Percentiles rank a stretch among this genome's conserved stretches.
Evolutionary conservation across 2,329 filamentous ascomycete species (phyloP).

Genomic region (Cadophora sp.): DNA sequence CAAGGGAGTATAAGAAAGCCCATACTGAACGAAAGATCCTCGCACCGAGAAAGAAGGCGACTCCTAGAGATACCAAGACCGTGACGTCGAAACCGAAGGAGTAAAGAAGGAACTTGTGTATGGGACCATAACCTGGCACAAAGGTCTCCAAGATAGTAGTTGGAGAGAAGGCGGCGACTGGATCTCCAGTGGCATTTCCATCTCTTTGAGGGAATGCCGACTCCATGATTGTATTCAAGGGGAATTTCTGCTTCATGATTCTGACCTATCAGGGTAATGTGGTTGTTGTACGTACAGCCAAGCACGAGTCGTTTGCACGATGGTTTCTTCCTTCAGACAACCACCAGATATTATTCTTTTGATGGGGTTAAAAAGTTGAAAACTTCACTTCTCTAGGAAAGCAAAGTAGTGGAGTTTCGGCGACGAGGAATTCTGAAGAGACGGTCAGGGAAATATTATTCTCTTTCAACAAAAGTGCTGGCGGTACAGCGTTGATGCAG

Average conservation of each 20-base stretch:
- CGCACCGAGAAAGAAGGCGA: constrained; percentile 50
- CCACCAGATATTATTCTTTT: neutral
- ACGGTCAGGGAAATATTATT: neutral
- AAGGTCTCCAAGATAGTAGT: constrained; percentile 43
- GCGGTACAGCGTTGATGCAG: neutral
- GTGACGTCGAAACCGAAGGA: constrained; percentile 44
- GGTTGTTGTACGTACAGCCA: neutral
- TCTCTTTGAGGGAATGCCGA: constrained; percentile 30
- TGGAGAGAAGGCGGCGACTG: constrained; percentile 29
- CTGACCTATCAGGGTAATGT: constrained; percentile 15
- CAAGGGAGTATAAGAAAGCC: constrained; percentile 46
- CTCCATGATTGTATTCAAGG: constrained; percentile 29
- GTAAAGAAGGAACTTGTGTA: constrained; percentile 42
- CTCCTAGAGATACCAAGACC: constrained; percentile 39
- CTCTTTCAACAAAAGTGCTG: neutral
- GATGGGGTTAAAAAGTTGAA: neutral
- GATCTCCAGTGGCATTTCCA: constrained; percentile 21
- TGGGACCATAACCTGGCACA: constrained; percentile 44
- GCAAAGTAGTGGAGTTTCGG: neutral
- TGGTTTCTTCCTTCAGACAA: neutral
- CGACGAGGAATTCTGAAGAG: neutral
- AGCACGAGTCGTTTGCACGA: neutral
- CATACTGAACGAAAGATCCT: constrained; percentile 50
- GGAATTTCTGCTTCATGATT: constrained; percentile 32
- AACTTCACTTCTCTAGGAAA: neutral